Conservation (phyloP, 2,329 filamentous ascomycete genomes). For the Epichloe hybrida region DNA sequence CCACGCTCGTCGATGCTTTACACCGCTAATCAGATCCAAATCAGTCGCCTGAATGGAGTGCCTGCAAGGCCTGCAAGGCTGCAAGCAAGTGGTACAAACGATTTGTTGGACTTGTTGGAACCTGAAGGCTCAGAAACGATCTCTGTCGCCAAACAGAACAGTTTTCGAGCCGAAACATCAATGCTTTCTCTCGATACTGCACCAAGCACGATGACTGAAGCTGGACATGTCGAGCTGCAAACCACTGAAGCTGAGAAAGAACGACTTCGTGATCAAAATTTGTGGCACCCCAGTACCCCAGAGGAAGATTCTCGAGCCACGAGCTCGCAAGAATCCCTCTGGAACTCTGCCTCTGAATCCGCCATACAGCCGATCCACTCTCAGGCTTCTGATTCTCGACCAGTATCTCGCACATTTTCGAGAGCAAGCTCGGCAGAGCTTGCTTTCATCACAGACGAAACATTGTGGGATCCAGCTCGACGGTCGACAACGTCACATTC, state of each 20-base stretch:
- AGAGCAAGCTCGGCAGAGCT: background rate
- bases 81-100: background rate
- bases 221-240: background rate
- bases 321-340: background rate
- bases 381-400: background rate
- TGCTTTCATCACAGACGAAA: background rate
- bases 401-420: background rate
- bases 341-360: background rate
- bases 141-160: background rate
- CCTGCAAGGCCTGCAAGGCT: background rate
- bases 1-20: background rate
- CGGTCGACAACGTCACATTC: background rate
- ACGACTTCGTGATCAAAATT: background rate
- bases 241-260: background rate
- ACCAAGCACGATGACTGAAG: background rate
- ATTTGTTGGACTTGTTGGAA: background rate
- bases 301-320: background rate
- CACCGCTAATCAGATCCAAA: constrained; percentile 1
- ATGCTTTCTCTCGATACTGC: background rate
- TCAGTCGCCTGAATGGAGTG: constrained; percentile 1
- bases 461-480: background rate
- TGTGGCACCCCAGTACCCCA: background rate
- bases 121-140: background rate
- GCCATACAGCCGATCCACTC: background rate
- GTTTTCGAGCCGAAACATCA: background rate